Conservation (phyloP, 129 eudicot species). For the Kitagawia praeruptora region DNA sequence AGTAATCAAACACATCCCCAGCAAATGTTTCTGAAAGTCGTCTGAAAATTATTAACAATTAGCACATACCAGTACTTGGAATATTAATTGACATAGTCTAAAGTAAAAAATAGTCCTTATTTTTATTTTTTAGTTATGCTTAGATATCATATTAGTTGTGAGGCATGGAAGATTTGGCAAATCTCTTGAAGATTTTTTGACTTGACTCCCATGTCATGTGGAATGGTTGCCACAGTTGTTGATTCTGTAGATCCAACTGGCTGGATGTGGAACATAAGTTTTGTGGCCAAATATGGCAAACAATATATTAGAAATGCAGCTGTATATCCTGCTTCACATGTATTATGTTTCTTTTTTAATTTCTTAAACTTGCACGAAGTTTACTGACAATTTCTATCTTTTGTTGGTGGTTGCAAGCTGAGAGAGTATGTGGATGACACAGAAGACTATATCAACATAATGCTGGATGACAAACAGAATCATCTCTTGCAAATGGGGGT, state of each 20-base stretch:
- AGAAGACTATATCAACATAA: constrained; percentile 78
- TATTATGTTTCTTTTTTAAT: neutral
- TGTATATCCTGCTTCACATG: neutral
- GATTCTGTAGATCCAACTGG: neutral
- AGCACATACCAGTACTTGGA: neutral
- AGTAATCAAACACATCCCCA: neutral
- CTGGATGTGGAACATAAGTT: neutral
- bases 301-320: neutral
- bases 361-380: neutral
- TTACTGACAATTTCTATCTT: neutral
- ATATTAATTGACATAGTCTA: neutral
- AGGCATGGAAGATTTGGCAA: neutral
- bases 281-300: neutral
- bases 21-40: neutral
- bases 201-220: neutral
- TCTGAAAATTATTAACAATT: no score
- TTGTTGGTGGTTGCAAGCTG: constrained; percentile 26
- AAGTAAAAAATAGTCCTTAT: neutral
- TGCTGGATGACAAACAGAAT: constrained; percentile 84
- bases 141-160: neutral
- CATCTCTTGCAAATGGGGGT: constrained; percentile 88
- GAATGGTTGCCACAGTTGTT: neutral
- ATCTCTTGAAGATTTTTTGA: neutral
- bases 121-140: neutral
- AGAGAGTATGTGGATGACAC: constrained; percentile 89